Evolutionary conservation across 108 stramenopile genomes (phyloP), one percentile per base, ranked within the genome.

Genomic region (Nitzschia sp.): DNA sequence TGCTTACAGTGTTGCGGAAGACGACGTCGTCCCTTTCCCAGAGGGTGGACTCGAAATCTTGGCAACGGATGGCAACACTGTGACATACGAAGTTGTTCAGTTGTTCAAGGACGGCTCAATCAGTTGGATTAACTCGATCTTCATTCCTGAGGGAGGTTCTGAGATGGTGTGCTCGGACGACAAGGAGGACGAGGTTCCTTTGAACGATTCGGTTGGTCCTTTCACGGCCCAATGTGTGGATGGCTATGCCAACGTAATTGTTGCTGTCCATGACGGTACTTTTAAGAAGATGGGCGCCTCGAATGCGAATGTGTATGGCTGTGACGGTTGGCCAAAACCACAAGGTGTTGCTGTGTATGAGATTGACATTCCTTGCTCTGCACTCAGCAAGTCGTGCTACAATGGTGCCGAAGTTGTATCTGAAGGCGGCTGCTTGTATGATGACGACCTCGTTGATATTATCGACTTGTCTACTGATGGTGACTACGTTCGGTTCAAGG

Each of bases 401-500:
- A 51, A 24, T 15, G 63, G 48, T 29, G 63, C 46, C 5, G 50
- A 41, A 14, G 63, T 51, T 17, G 46, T 29, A 14, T 26, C 63
- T 50, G 24, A 7, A 34, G 26, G 24, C 8, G n/a, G 12, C 12
- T 54, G 53, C 39, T 34, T 14, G 17, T 9, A 19, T 17, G n/a
- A 17, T 7, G 26, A 14, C 7, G 37, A 24, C 29, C 20, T 20
- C 6, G 44, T 9, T 10, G 25, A 57, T 20, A 40, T 41, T 40
- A 6, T 8, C n/a, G 50, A 21, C 37, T 50, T 34, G 3, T 11
- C 15, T 12, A 34, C 15, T 19, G n/a, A 10, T 8, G 24, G 24
- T 40, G 15, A 53, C 6, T 41, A 41, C 38, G 59, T 61, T 6
- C 9, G 17, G 17, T 61, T 61, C 59, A 42, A 41, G 59, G 59